phyloP scores from a whole-genome alignment of 495 filamentous ascomycete genomes.

The Paragyromitra xinjiangensis region DNA sequence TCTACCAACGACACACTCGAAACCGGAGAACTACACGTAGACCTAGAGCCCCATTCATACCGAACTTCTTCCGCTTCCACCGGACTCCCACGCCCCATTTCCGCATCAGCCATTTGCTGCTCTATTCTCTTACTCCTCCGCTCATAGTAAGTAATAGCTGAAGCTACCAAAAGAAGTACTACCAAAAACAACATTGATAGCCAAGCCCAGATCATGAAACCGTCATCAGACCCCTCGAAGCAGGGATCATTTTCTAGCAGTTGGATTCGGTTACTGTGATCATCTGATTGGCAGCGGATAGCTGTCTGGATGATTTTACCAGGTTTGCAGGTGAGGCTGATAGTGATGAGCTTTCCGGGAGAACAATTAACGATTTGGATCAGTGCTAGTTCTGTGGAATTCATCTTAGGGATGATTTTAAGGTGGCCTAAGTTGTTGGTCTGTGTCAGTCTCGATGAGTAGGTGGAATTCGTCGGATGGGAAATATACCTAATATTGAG shows the following conservation, averaged over 20 bases:
- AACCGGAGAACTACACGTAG: not conserved
- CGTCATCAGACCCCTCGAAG: not conserved
- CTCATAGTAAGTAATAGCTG: not conserved
- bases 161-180: not conserved
- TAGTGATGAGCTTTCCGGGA: not conserved
- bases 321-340: not conserved
- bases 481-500: not conserved
- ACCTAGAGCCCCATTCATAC: not conserved
- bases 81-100: not conserved
- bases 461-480: not conserved
- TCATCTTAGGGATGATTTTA: not conserved
- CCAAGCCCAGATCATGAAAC: too few species aligned
- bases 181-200: not conserved
- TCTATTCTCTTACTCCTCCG: not conserved
- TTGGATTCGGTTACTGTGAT: not conserved
- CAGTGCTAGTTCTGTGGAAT: not conserved
- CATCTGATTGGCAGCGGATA: not conserved
- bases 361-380: not conserved
- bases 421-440: not conserved
- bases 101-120: not conserved
- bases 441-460: not conserved
- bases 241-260: not conserved
- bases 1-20: not conserved
- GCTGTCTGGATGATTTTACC: constrained; percentile 9
- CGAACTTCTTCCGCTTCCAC: not conserved